Percentiles rank a stretch among this genome's conserved stretches.
Evolutionary conservation across 192 early-diverging fungal genomes (phyloP).

Genomic region (Coemansia furcata): DNA sequence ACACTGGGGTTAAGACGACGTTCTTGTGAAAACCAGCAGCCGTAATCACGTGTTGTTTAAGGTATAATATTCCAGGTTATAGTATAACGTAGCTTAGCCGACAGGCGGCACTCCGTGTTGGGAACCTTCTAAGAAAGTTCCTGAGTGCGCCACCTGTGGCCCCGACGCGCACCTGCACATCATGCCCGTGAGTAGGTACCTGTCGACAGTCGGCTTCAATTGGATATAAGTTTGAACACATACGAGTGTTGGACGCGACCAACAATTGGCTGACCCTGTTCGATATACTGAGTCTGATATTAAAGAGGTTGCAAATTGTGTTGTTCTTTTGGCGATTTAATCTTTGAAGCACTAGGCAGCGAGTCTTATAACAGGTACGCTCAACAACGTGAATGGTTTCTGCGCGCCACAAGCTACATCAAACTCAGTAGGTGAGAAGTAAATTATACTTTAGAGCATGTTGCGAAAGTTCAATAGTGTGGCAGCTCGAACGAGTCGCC

Average conservation of each 20-base stretch:
- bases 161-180: too few relatives aligned
- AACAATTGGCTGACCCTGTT: background rate
- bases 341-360: background rate
- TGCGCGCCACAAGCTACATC: background rate
- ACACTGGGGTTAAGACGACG: too few relatives aligned
- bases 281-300: background rate
- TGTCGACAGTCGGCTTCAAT: background rate
- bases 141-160: too few relatives aligned
- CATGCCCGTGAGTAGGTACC: too few relatives aligned
- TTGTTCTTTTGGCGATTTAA: background rate
- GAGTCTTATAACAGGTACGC: background rate
- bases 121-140: too few relatives aligned
- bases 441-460: background rate
- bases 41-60: too few relatives aligned
- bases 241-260: background rate
- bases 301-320: background rate
- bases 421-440: background rate
- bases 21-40: too few relatives aligned
- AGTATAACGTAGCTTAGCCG: too few relatives aligned
- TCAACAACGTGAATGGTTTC: background rate
- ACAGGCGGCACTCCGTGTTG: too few relatives aligned
- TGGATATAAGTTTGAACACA: background rate
- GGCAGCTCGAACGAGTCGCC: too few relatives aligned
- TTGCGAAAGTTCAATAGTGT: background rate
- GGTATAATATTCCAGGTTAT: too few relatives aligned